phyloP scores from a whole-genome alignment of 768 basidiomycete species.

The Lentinula sp. region DNA sequence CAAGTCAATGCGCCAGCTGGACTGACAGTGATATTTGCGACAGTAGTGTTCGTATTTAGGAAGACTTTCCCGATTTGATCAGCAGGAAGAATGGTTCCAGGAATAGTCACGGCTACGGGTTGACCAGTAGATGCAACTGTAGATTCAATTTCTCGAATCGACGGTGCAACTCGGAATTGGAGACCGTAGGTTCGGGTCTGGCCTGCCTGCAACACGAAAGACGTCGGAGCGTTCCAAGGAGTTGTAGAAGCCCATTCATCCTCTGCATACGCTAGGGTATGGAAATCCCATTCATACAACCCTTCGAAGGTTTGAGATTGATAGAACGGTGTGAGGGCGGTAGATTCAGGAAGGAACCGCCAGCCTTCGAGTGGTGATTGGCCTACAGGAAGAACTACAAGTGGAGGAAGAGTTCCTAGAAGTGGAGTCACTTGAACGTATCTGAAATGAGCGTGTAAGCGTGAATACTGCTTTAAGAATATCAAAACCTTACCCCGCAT shows the following conservation, averaged over 20 bases:
- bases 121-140: slow-evolving; percentile 33
- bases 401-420: slow-evolving; percentile 45
- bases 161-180: slow-evolving; percentile 42
- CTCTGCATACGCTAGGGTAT: slow-evolving; percentile 49
- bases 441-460: neutral
- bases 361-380: slow-evolving; percentile 52
- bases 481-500: slow-evolving; percentile 43
- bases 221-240: slow-evolving; percentile 51
- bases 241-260: slow-evolving; percentile 47
- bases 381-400: slow-evolving; percentile 40
- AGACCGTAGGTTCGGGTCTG: slow-evolving; percentile 48
- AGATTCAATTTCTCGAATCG: slow-evolving; percentile 43
- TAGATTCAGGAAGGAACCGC: slow-evolving; percentile 49
- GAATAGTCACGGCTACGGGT: slow-evolving; percentile 47
- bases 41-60: slow-evolving; percentile 35
- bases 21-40: slow-evolving; percentile 35
- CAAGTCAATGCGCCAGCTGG: slow-evolving; percentile 43
- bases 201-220: slow-evolving; percentile 37
- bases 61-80: slow-evolving; percentile 48
- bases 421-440: slow-evolving; percentile 37
- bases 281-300: slow-evolving; percentile 56
- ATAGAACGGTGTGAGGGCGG: slow-evolving; percentile 38
- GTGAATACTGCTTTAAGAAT: neutral
- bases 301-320: slow-evolving; percentile 59
- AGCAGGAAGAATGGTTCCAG: slow-evolving; percentile 45